A percentile compares a stretch with the other conserved stretches of the same genome.
Evolutionary conservation across 345 rosid genomes (phyloP).

Genomic region (Dipteronia dyeriana): DNA sequence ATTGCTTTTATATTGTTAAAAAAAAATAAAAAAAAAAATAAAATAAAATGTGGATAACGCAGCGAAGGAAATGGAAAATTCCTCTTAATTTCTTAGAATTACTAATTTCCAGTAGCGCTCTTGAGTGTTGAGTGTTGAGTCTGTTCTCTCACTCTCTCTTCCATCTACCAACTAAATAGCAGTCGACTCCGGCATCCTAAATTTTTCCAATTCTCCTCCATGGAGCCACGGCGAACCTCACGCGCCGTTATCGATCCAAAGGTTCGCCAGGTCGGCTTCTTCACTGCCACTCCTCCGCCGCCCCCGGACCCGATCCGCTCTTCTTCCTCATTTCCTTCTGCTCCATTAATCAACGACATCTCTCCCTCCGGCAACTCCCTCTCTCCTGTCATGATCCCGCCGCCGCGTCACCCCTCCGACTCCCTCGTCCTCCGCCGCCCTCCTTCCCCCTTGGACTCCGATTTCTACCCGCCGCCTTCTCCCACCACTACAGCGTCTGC

Average conservation of each 20-base stretch:
- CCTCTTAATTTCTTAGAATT: no score
- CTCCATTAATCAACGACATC: constrained; percentile 35
- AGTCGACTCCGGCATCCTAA: no score
- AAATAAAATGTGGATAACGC: no score
- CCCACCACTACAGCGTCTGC: constrained; percentile 15
- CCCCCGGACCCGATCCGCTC: constrained; percentile 50
- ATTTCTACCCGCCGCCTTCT: constrained; percentile 15
- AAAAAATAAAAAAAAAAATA: no score
- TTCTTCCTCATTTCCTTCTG: constrained; percentile 19
- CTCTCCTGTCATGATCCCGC: constrained; percentile 90
- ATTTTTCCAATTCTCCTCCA: constrained; percentile 10
- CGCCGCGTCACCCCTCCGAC: constrained; percentile 71
- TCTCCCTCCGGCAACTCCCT: constrained; percentile 68
- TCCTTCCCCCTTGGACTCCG: constrained; percentile 13
- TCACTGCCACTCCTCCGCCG: constrained; percentile 41
- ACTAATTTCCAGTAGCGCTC: no score
- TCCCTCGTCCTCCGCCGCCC: constrained; percentile 35
- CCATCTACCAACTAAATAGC: no score
- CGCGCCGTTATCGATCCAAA: constrained; percentile 82
- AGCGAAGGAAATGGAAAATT: no score
- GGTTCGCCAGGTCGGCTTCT: constrained; percentile 88
- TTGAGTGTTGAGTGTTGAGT: no score
- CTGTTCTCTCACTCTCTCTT: no score
- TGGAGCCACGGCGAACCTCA: constrained; percentile 80
- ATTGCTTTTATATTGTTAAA: no score